Conservation (phyloP, 257 asterid genomes). For the Nicotiana obtusifolia region DNA sequence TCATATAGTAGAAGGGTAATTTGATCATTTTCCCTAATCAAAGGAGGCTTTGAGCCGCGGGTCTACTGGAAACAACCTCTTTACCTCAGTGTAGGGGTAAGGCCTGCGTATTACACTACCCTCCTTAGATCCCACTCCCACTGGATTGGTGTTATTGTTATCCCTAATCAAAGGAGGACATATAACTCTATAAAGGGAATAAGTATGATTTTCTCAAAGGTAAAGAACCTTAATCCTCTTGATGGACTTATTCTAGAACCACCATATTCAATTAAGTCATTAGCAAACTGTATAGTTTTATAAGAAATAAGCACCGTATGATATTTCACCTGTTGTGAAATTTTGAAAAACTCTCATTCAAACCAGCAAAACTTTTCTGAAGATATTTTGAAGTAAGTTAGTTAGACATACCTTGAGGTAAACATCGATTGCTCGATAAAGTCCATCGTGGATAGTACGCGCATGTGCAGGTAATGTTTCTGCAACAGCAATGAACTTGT, state of each 20-base stretch:
- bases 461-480: constrained; percentile 82
- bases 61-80: too few species aligned
- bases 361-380: background rate
- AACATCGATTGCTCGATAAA: constrained; percentile 83
- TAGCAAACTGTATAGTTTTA: too few species aligned
- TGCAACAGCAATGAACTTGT: constrained; percentile 74
- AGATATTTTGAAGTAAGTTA: background rate
- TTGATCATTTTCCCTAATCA: background rate
- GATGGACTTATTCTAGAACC: too few species aligned
- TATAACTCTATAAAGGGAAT: background rate
- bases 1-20: background rate
- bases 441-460: constrained; percentile 64
- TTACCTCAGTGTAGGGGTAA: too few species aligned
- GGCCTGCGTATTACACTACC: too few species aligned
- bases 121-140: too few species aligned
- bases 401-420: constrained; percentile 69
- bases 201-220: too few species aligned
- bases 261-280: too few species aligned
- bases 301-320: too few species aligned
- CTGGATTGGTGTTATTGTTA: too few species aligned
- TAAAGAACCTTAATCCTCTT: too few species aligned
- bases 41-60: too few species aligned
- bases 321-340: background rate
- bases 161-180: background rate
- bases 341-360: background rate